Percentiles rank a stretch among this genome's conserved stretches.
These are phyloP conservation scores for Rhodotorula paludigena DNA, from an alignment of 768 basidiomycete genomes.

Conservation along the genomic window DNA sequence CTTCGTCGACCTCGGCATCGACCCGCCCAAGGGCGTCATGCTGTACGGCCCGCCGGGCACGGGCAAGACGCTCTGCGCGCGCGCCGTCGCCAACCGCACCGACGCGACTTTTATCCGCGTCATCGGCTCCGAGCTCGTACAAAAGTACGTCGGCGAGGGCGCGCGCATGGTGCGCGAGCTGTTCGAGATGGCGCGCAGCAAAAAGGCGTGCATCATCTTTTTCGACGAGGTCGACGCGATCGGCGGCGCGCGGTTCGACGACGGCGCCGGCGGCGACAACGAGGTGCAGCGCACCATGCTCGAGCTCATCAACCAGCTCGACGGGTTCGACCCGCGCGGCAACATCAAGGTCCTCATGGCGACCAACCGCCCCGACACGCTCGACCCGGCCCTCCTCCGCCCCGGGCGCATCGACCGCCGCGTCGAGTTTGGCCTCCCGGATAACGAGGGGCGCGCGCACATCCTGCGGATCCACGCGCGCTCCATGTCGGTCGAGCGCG, in stretches of 20 bases:
- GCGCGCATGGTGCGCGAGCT: conserved; percentile 97
- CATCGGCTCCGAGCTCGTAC: conserved; percentile 98
- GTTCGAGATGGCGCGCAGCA: conserved; percentile 97
- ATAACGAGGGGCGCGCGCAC: conserved; percentile 92
- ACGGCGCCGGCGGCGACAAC: conserved; percentile 97
- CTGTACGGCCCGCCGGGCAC: conserved; percentile 94
- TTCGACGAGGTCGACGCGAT: conserved; percentile 99
- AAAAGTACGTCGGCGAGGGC: conserved; percentile 99
- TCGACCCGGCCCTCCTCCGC: conserved; percentile 91
- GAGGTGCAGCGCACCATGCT: conserved; percentile 99
- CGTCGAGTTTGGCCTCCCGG: conserved; percentile 92
- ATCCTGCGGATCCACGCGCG: conserved; percentile 89
- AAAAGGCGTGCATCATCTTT: conserved; percentile 99
- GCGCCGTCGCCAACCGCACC: conserved; percentile 96
- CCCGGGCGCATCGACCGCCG: conserved; percentile 94
- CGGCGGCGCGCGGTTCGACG: conserved; percentile 95
- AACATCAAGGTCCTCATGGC: conserved; percentile 99
- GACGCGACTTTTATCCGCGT: conserved; percentile 99
- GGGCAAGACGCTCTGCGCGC: conserved; percentile 95
- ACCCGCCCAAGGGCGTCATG: conserved; percentile 96
- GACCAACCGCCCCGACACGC: conserved; percentile 94
- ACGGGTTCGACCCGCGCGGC: conserved; percentile 97
- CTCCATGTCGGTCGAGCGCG: neutral
- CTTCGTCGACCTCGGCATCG: conserved; percentile 95
- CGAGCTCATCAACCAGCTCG: conserved; percentile 93